Evolutionary conservation across 306 rosid genomes (phyloP).

Genomic region (Sophora flavescens): DNA sequence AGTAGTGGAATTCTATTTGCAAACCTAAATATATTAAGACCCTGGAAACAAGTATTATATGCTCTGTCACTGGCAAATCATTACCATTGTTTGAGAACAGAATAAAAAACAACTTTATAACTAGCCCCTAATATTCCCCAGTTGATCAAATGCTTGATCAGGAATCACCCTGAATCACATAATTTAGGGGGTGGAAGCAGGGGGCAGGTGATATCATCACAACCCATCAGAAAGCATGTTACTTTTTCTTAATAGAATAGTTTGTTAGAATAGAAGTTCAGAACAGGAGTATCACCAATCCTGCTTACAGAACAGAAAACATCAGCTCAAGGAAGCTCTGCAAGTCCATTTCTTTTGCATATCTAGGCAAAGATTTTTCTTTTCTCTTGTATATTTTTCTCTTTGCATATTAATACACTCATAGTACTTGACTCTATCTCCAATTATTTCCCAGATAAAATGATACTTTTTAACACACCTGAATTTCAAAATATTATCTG

Average conservation of each 20-base stretch:
- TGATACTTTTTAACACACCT: slow-evolving; percentile 14
- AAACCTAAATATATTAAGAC: slow-evolving; percentile 92
- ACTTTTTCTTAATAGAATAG: neutral
- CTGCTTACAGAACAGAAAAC: neutral
- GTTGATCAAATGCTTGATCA: slow-evolving; percentile 27
- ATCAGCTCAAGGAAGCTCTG: neutral
- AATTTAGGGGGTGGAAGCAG: slow-evolving; percentile 13
- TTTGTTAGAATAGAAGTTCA: neutral
- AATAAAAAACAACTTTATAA: slow-evolving; percentile 40
- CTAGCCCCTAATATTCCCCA: slow-evolving; percentile 37
- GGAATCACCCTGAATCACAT: slow-evolving; percentile 2
- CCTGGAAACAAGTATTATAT: slow-evolving; percentile 61
- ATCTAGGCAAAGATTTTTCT: neutral
- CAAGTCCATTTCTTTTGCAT: slow-evolving; percentile 14
- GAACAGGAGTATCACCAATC: neutral
- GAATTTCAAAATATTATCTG: slow-evolving; percentile 37
- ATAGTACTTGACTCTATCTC: slow-evolving; percentile 18
- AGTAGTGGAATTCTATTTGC: slow-evolving; percentile 99
- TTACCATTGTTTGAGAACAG: slow-evolving; percentile 33
- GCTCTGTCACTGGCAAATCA: slow-evolving; percentile 35
- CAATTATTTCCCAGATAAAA: slow-evolving; percentile 27
- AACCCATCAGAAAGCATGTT: slow-evolving; percentile 32
- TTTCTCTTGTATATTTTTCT: slow-evolving; percentile 9
- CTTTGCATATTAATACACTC: slow-evolving; percentile 12
- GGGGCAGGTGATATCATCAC: neutral